Evolutionary conservation across 2,329 filamentous ascomycete genomes (phyloP).

Genomic region (Phyllosticta citrichinensis): DNA sequence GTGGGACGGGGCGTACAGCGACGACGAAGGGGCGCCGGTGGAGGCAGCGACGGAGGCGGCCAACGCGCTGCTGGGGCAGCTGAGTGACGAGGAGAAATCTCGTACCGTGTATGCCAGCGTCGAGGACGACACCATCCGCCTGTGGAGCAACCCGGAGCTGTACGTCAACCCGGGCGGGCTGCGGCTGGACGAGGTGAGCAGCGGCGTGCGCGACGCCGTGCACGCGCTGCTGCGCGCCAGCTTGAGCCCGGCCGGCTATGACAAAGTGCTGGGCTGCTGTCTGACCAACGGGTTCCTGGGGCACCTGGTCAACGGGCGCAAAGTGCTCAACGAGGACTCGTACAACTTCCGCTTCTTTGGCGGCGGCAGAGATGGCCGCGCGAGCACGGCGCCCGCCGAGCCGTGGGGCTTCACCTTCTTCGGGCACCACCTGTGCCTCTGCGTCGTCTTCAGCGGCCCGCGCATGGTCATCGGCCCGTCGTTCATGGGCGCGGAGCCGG

Average conservation of each 20-base stretch:
- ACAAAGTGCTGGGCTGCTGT: constrained; percentile 46
- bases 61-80: neutral
- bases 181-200: constrained; percentile 5
- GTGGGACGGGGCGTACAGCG: constrained; percentile 12
- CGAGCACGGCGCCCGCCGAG: constrained; percentile 22
- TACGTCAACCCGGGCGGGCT: constrained; percentile 12
- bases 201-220: constrained; percentile 1
- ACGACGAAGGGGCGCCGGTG: constrained; percentile 9
- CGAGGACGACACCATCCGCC: constrained; percentile 7
- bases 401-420: constrained; percentile 70
- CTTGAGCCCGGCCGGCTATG: constrained; percentile 60
- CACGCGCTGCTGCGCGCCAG: constrained; percentile 48
- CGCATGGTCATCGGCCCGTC: constrained; percentile 63
- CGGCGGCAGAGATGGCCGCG: constrained; percentile 28
- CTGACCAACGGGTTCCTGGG: constrained; percentile 63
- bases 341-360: constrained; percentile 71
- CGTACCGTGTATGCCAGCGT: neutral
- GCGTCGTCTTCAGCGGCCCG: constrained; percentile 53
- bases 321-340: constrained; percentile 62
- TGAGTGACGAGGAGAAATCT: neutral
- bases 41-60: neutral
- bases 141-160: constrained; percentile 11
- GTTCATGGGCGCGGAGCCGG: constrained; percentile 74
- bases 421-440: constrained; percentile 68
- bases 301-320: constrained; percentile 50